These are phyloP conservation scores for Monosporascus sp. DNA, from an alignment of 2,329 filamentous ascomycete species.

Conservation along the genomic window DNA sequence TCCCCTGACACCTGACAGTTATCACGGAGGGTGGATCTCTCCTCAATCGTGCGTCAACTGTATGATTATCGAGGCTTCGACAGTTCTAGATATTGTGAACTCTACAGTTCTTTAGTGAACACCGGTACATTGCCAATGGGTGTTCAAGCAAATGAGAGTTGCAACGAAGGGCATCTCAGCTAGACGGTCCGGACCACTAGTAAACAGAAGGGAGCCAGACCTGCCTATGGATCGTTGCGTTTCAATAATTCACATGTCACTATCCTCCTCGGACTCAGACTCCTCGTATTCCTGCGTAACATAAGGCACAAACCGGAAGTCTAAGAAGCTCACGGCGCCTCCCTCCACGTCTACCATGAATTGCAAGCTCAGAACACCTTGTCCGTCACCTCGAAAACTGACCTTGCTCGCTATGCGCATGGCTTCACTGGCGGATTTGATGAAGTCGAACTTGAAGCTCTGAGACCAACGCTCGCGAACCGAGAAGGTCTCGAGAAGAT, in stretches of 20 bases:
- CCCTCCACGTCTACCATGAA: slow-evolving; percentile 90
- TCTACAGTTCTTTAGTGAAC: too few relatives aligned
- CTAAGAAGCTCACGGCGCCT: slow-evolving; percentile 66
- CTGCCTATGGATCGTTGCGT: neutral
- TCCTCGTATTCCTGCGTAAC: slow-evolving; percentile 57
- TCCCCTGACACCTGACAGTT: too few relatives aligned
- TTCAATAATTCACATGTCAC: slow-evolving; percentile 23
- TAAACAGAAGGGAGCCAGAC: neutral
- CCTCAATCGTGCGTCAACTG: too few relatives aligned
- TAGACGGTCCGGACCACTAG: too few relatives aligned
- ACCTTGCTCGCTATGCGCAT: slow-evolving; percentile 93
- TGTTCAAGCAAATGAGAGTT: too few relatives aligned
- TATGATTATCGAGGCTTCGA: too few relatives aligned
- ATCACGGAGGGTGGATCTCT: too few relatives aligned
- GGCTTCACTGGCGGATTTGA: slow-evolving; percentile 83
- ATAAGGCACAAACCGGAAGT: slow-evolving; percentile 78
- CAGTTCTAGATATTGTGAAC: too few relatives aligned
- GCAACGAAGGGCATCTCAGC: too few relatives aligned
- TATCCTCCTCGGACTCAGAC: slow-evolving; percentile 35
- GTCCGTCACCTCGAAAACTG: slow-evolving; percentile 78
- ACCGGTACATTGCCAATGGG: too few relatives aligned
- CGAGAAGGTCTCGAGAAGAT: slow-evolving; percentile 70
- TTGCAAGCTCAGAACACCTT: slow-evolving; percentile 89
- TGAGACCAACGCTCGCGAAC: slow-evolving; percentile 59
- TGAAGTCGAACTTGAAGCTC: slow-evolving; percentile 79